phyloP scores from a whole-genome alignment of 1,284 basidiomycete genomes.

The Chondrostereum purpureum region DNA sequence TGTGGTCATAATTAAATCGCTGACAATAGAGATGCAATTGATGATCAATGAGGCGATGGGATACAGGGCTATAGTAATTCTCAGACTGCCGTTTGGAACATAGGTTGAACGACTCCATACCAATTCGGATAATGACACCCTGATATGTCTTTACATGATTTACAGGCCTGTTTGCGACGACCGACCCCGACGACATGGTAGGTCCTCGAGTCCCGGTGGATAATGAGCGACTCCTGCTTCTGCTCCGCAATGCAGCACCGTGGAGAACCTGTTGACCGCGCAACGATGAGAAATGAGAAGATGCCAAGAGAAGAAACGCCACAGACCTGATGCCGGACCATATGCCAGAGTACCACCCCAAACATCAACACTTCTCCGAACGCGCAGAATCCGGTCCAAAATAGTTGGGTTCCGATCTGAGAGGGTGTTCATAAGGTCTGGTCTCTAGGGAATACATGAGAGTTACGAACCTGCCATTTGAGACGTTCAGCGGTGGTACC shows the following conservation, averaged over 20 bases:
- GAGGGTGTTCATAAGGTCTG: not conserved
- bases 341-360: constrained; percentile 2
- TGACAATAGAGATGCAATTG: not conserved
- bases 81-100: not conserved
- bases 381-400: constrained; percentile 8
- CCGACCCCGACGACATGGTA: not conserved
- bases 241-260: constrained; percentile 1
- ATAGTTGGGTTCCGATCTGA: constrained; percentile 10
- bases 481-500: constrained; percentile 4
- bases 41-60: constrained; percentile 8
- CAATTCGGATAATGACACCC: constrained; percentile 9
- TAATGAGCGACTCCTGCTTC: not conserved
- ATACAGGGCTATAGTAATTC: constrained; percentile 7
- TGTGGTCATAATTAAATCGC: not conserved
- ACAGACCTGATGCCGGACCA: constrained; percentile 4
- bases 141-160: constrained; percentile 8
- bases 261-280: not conserved
- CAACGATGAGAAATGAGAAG: not conserved
- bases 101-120: constrained; percentile 1
- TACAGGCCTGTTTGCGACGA: not conserved
- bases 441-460: not conserved
- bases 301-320: not conserved
- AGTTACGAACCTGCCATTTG: constrained; percentile 10
- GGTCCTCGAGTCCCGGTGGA: not conserved
- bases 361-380: constrained; percentile 13